These are phyloP conservation scores for Knoxia roxburghii DNA, from an alignment of 257 asterid genomes.

Conservation along the genomic window DNA sequence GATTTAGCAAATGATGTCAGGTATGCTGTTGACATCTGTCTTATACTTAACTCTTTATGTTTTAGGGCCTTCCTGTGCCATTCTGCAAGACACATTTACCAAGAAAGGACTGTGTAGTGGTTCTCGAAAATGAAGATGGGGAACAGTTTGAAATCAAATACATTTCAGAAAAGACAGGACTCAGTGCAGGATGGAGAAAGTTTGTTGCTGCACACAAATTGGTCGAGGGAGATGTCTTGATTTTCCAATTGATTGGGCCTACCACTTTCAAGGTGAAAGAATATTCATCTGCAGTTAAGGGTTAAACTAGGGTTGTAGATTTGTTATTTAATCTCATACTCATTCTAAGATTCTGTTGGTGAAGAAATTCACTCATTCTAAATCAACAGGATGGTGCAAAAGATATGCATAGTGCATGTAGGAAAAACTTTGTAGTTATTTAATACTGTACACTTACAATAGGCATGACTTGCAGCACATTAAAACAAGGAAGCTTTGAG, in stretches of 20 bases:
- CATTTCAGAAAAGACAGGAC: slow-evolving; percentile 74
- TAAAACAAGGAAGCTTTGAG: neutral
- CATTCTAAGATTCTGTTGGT: neutral
- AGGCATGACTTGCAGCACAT: neutral
- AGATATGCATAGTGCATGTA: neutral
- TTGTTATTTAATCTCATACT: neutral
- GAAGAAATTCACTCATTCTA: neutral
- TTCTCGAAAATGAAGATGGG: slow-evolving; percentile 60
- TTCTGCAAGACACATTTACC: slow-evolving; percentile 77
- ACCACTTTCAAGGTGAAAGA: slow-evolving; percentile 62
- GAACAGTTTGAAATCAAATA: slow-evolving; percentile 64
- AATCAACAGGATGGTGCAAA: neutral
- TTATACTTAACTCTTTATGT: slow-evolving; percentile 11
- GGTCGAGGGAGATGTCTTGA: slow-evolving; percentile 79
- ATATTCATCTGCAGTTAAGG: neutral
- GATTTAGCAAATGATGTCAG: neutral
- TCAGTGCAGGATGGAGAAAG: slow-evolving; percentile 95
- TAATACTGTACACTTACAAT: neutral
- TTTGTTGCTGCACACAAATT: slow-evolving; percentile 69
- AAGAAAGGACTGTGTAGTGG: slow-evolving; percentile 41
- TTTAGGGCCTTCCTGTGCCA: slow-evolving; percentile 82
- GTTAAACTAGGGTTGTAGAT: neutral
- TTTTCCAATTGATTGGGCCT: slow-evolving; percentile 56
- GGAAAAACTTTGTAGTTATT: neutral
- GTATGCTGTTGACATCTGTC: slow-evolving; percentile 10